Conservation (phyloP, 768 basidiomycete species). For the Lenzites betulinus region DNA sequence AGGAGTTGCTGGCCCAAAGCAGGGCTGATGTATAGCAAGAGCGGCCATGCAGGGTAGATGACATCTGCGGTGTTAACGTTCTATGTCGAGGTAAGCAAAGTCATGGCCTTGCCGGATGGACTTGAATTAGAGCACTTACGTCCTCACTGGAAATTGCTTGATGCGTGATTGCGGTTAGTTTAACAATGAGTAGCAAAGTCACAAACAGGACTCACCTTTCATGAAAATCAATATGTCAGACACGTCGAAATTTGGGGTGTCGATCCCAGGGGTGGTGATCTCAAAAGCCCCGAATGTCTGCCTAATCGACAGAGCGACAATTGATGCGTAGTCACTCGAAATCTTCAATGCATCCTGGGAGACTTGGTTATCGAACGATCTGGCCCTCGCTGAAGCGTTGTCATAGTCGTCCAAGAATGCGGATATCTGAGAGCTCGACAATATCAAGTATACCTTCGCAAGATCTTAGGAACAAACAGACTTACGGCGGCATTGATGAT, state of each 20-base stretch:
- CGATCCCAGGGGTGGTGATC: conserved; percentile 35
- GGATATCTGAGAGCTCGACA: too few species aligned
- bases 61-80: conserved; percentile 39
- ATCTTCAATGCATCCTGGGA: conserved; percentile 33
- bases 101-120: not conserved
- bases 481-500: conserved; percentile 33
- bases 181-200: too few species aligned
- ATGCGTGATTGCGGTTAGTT: too few species aligned
- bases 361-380: conserved; percentile 36
- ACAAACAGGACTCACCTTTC: conserved; percentile 33
- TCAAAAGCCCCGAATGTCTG: conserved; percentile 40
- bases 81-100: conserved; percentile 13
- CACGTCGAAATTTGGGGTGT: conserved; percentile 31
- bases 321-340: conserved; percentile 34
- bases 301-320: conserved; percentile 37
- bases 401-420: conserved; percentile 36
- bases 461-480: not conserved
- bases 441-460: too few species aligned
- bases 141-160: conserved; percentile 36
- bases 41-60: conserved; percentile 36
- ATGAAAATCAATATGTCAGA: conserved; percentile 38
- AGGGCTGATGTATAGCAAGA: conserved; percentile 36
- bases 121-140: too few species aligned
- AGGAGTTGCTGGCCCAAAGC: conserved; percentile 50
- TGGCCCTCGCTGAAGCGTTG: conserved; percentile 33